These are phyloP conservation scores for Apiospora saccharicola DNA, from an alignment of 2,329 filamentous ascomycete genomes.

Conservation along the genomic window DNA sequence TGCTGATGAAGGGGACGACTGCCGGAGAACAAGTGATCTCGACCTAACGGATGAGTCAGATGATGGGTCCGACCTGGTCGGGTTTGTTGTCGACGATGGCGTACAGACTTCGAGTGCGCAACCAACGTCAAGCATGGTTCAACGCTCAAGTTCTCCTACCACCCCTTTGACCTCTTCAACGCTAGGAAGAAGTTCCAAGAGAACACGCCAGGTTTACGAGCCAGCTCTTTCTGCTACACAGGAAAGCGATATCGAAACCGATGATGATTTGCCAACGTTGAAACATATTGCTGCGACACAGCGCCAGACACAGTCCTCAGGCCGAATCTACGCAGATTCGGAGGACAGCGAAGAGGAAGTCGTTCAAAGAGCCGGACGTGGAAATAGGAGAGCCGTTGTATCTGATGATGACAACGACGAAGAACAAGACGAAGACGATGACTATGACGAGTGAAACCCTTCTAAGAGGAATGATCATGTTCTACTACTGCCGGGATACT, in stretches of 20 bases:
- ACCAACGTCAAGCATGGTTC: slow-evolving; percentile 37
- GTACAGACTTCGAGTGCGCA: slow-evolving; percentile 39
- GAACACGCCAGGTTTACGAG: slow-evolving; percentile 34
- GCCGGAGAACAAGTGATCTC: slow-evolving; percentile 45
- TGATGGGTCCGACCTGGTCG: slow-evolving; percentile 41
- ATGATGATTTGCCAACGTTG: slow-evolving; percentile 38
- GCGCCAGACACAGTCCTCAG: slow-evolving; percentile 13
- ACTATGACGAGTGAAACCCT: slow-evolving; percentile 27
- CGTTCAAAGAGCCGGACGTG: slow-evolving; percentile 27
- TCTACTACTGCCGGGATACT: not conserved
- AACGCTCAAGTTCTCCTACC: slow-evolving; percentile 37
- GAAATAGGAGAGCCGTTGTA: slow-evolving; percentile 30
- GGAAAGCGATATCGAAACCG: slow-evolving; percentile 31
- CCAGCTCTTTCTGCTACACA: slow-evolving; percentile 34
- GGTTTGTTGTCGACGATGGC: slow-evolving; percentile 43
- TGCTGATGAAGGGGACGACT: slow-evolving; percentile 45
- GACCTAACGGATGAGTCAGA: slow-evolving; percentile 47
- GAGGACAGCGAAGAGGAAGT: slow-evolving; percentile 28
- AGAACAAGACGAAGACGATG: slow-evolving; percentile 23
- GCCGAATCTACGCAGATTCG: slow-evolving; percentile 28
- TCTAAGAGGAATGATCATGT: not conserved
- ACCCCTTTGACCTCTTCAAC: slow-evolving; percentile 34
- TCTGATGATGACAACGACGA: slow-evolving; percentile 29
- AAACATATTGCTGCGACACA: slow-evolving; percentile 37
- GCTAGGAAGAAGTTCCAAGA: slow-evolving; percentile 11